Base-by-base conservation (phyloP, 2,329 filamentous ascomycete species). In the Sodiomyces alkalinus region DNA sequence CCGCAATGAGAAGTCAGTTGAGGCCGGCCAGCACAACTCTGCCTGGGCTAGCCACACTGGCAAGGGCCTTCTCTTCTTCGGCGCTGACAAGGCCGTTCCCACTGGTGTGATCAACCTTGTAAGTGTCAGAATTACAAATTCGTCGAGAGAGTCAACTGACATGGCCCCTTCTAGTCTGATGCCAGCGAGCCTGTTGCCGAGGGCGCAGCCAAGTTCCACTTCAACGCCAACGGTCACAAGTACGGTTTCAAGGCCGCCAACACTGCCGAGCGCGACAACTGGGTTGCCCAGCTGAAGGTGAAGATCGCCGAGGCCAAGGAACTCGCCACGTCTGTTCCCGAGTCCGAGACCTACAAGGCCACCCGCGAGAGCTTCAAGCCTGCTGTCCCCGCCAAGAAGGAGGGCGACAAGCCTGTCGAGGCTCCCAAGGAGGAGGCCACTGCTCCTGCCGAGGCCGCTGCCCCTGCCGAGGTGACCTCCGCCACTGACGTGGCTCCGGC, bases 1-100 rank as follows among this genome's bases (percentile, higher is more conserved):
- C 43, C 82, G 85, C 59, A 76, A 74, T 46, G 85, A 93, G 70
- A 94, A 94, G 76, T 66, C 76, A 32, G 66, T 75, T 30, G 65
- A 68, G 36, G 55, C 76, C 40, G 77, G 80, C 36, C 78, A 92
- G 61, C 68, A 80, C 41, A 78, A 79, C 43, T 78, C 74, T 42
- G 80, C 90, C 19, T 94, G 90, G 83, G 83, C 87, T 38, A 75
- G 74, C 42, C 74, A 92, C 66, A 94, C 87, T 34, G 87, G 87
- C 54, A 92, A 92, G 67, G 90, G 90, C 49, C 78, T 96, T 13
- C 65, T 96, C 22, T 93, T 92, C 68, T 80, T 82, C 57, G 77
- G 79, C 47, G n/a, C n/a, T n/a, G 80, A 92, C 59, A 93, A 92
- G 73, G 64, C 71, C 40, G 68, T 69, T 34, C 86, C 87, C 35